Evolutionary conservation across 345 rosid genomes (phyloP).

Genomic region (Citrus sinensis): DNA sequence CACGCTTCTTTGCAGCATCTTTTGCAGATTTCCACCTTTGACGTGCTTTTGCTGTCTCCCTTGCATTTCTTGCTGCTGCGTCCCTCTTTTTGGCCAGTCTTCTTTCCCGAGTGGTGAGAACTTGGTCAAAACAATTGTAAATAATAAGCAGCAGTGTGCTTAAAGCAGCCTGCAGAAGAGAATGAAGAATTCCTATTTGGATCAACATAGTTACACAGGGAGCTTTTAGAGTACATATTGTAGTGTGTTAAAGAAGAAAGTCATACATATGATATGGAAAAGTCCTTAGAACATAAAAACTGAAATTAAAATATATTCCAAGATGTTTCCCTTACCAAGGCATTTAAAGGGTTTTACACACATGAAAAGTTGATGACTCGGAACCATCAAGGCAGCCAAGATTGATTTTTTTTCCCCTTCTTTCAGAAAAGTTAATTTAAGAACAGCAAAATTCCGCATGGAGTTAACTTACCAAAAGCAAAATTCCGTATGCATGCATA

Average conservation of each 20-base stretch:
- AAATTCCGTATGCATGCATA: conserved; percentile 74
- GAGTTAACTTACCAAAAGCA: conserved; percentile 68
- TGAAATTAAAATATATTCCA: neutral
- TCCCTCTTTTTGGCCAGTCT: conserved; percentile 80
- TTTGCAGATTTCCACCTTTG: conserved; percentile 78
- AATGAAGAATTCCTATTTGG: conserved; percentile 3
- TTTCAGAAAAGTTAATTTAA: conserved; percentile 39
- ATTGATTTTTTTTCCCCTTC: neutral
- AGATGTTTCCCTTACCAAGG: neutral
- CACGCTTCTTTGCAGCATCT: conserved; percentile 66
- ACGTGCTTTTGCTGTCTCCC: conserved; percentile 66
- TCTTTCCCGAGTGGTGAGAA: conserved; percentile 67
- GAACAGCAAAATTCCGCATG: conserved; percentile 74
- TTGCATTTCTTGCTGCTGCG: conserved; percentile 72
- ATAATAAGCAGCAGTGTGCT: conserved; percentile 69
- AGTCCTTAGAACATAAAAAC: conserved; percentile 1
- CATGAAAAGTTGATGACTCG: neutral
- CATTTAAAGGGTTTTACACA: neutral
- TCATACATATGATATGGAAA: neutral
- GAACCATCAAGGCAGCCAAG: neutral
- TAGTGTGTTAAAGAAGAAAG: conserved; percentile 4
- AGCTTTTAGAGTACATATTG: neutral
- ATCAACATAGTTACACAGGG: conserved; percentile 3
- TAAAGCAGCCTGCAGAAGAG: conserved; percentile 63
- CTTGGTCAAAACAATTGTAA: conserved; percentile 90